Percentiles rank a stretch among this genome's conserved stretches.
Evolutionary conservation across 2,329 filamentous ascomycete genomes (phyloP).

Genomic region (Dothiorella sarmentorum): DNA sequence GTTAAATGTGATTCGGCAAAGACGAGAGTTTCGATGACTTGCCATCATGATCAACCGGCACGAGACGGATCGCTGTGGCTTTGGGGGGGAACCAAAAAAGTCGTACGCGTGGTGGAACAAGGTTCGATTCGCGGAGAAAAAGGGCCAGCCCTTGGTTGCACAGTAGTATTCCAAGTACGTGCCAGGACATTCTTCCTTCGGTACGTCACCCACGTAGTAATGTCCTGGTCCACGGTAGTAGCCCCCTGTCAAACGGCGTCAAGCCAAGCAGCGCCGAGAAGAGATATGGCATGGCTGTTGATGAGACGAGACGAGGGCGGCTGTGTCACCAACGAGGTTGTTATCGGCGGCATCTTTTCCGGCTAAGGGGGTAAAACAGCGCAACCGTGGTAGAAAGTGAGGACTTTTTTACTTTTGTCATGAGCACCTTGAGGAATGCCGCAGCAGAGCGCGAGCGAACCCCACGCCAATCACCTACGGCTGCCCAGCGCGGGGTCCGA

Average conservation of each 20-base stretch:
- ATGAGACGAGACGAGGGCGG: background rate
- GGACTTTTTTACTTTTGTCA: conserved; percentile 13
- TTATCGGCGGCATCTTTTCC: conserved; percentile 5
- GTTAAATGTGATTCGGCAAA: background rate
- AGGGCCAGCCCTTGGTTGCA: background rate
- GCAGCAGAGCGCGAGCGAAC: background rate
- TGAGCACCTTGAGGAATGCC: background rate
- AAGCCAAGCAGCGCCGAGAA: conserved; percentile 4
- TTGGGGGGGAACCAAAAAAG: background rate
- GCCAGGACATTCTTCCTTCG: too few relatives aligned
- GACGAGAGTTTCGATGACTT: conserved; percentile 10
- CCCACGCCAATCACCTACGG: conserved; percentile 10
- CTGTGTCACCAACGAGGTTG: background rate
- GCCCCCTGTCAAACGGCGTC: too few relatives aligned
- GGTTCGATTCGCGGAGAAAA: background rate
- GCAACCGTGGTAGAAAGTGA: background rate
- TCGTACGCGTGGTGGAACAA: background rate
- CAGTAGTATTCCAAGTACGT: too few relatives aligned
- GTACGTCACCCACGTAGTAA: background rate
- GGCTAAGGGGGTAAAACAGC: background rate
- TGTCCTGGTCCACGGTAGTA: too few relatives aligned
- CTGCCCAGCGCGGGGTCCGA: conserved; percentile 2
- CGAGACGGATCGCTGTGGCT: background rate
- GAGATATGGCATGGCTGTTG: background rate
- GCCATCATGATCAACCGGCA: conserved; percentile 8